A percentile compares a stretch with the other conserved stretches of the same genome.
Evolutionary conservation across 1,139 yeast genomes (phyloP).

Genomic region (Magnusiomyces starmeri): DNA sequence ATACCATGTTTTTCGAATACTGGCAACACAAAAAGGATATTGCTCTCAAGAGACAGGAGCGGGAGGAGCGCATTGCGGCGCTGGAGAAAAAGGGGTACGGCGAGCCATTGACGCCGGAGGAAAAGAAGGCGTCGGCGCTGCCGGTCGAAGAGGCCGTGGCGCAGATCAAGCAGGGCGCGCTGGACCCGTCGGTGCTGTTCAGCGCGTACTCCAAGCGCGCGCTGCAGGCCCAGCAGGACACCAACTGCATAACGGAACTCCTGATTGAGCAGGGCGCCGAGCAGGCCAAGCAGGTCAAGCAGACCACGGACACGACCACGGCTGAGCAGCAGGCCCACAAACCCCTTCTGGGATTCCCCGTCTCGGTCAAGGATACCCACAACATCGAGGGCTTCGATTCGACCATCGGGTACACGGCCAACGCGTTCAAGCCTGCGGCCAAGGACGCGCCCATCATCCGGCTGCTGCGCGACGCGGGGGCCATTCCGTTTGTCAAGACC

Average conservation of each 20-base stretch:
- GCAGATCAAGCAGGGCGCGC: conserved; percentile 29
- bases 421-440: conserved; percentile 33
- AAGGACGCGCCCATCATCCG: conserved; percentile 35
- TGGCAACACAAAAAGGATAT: conserved; percentile 19
- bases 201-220: conserved; percentile 38
- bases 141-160: conserved; percentile 29
- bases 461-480: conserved; percentile 40
- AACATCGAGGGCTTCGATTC: conserved; percentile 47
- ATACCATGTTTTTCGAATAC: conserved; percentile 18
- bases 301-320: background rate
- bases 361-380: conserved; percentile 50
- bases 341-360: conserved; percentile 63
- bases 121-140: conserved; percentile 26
- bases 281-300: conserved; percentile 6
- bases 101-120: conserved; percentile 31
- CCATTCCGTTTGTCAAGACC: conserved; percentile 43
- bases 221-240: conserved; percentile 31
- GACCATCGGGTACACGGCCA: conserved; percentile 44
- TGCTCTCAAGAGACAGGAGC: conserved; percentile 31
- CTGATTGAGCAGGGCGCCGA: conserved; percentile 35
- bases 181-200: conserved; percentile 31
- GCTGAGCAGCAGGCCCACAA: conserved; percentile 31
- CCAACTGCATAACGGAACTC: conserved; percentile 37
- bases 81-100: conserved; percentile 29
- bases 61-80: conserved; percentile 31